Evolutionary conservation across 2,329 filamentous ascomycete genomes (phyloP), one percentile per base, ranked within the genome.

Genomic region (Monilinia laxa): DNA sequence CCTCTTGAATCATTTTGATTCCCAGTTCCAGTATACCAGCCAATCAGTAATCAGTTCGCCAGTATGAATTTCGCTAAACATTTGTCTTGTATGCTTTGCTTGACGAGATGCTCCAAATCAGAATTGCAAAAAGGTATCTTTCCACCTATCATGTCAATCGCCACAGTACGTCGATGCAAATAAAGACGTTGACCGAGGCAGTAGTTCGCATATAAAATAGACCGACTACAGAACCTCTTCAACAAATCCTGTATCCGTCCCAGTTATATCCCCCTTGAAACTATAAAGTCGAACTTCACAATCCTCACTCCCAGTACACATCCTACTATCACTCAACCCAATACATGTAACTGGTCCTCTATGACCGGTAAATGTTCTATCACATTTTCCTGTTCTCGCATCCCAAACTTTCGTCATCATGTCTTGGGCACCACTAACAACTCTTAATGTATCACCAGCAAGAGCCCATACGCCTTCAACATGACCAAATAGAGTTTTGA

Each of bases 331-430:
- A 73, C 92, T 96, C 9, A 99, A 81, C 1, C 91, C 93, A 51
- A 98, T 90, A 76, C 94, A 98, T 3, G 93, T 98, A 3, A 98
- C 93, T 0, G 95, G 93, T 0, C 92, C 94, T 1, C 89, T 86
- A 77, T 98, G 95, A 0, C 93, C 93, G 2, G 92, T 93, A 75
- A 97, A 94, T 3, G 93, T 98, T 59, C 93, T 84, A 77, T 98
- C 93, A 78, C 93, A 97, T 75, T 91, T 92, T 38, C 95, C 95
- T 1, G 91, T 93, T 67, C 93, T 83, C 20, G 94, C 91, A 79
- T 98, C 94, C 95, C 95, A 99, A 42, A 91, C 87, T 81, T 98
- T 98, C 73, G 97, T 91, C 87, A 94, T 96, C 53, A 92, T 89
- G 78, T 99, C 95, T 77, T 98, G 93, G 14, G 92, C 91, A 0